Base-by-base conservation (phyloP, 2,329 filamentous ascomycete species). In the Karstenula rhodostoma region DNA sequence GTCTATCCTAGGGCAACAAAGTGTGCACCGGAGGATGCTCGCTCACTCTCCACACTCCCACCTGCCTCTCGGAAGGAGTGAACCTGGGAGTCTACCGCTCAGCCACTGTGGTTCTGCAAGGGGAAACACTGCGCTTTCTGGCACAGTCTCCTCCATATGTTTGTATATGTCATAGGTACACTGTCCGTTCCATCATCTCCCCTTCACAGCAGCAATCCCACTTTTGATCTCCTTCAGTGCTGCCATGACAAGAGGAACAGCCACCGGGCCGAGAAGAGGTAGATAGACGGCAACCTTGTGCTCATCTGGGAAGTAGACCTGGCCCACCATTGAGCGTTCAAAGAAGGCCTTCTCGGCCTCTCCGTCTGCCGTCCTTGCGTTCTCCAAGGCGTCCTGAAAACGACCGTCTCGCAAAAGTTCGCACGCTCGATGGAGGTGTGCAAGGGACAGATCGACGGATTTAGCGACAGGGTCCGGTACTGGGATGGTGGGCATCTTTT, bases 241-340 rank as follows among this genome's bases (percentile, higher is more conserved):
- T 4, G 91, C 90, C 86, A 97, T 91, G 7, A 97, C 77, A 52
- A 99, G 80, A 40, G 95, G 95, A 13, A 98, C 94, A 4, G 92
- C 93, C 43, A 98, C 89, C 0, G 95, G 95, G 0, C 95, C 95
- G 43, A 99, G 80, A 12, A 99, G 81, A 1, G 95, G 95, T 69
- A 99, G 80, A 76, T 99, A 99, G 0, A 99, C 95, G 0, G 95
- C 95, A 25, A 99, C 87, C 79, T 98, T 99, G 78, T 99, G 95
- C 80, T 99, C 95, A 73, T 99, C 95, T 0, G 95, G 95, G 77
- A 99, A 99, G 78, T 98, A 99, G 2, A 98, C 89, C 80, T 98
- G 95, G 0, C 94, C 95, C 13, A 99, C 95, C 95, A 99, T 99
- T 73, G 92, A 96, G 80, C 96, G 96, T 79, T 99, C 95, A 69